Evolutionary conservation across 2,329 filamentous ascomycete species (phyloP).

Genomic region (Myriangium duriaei): DNA sequence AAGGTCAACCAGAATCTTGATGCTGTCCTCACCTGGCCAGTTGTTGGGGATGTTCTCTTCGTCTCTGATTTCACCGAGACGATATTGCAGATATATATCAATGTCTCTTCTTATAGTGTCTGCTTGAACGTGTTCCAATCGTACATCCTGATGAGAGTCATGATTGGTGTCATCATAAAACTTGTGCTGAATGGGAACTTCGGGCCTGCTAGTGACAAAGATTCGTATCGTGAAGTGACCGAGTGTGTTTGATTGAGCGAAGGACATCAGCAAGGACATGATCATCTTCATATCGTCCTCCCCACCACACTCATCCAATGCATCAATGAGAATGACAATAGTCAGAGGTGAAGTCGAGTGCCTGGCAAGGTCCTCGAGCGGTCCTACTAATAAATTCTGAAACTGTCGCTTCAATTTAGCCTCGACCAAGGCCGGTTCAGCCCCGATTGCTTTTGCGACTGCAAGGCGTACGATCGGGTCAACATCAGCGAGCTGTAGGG

Average conservation of each 20-base stretch:
- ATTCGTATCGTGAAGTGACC: slow-evolving; percentile 18
- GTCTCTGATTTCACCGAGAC: slow-evolving; percentile 15
- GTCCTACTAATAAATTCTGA: slow-evolving; percentile 7
- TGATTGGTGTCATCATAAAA: slow-evolving; percentile 23
- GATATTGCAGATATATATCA: slow-evolving; percentile 21
- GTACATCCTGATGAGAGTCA: slow-evolving; percentile 19
- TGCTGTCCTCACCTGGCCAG: slow-evolving; percentile 22
- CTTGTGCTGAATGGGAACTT: slow-evolving; percentile 26
- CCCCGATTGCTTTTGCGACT: slow-evolving; percentile 11
- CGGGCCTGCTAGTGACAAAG: slow-evolving; percentile 34
- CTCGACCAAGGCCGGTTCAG: slow-evolving; percentile 2
- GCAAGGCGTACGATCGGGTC: slow-evolving; percentile 6
- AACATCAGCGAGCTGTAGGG: not conserved
- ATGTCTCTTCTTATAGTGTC: slow-evolving; percentile 28
- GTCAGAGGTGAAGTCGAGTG: too few species aligned
- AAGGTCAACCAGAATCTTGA: slow-evolving; percentile 18
- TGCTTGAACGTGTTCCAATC: slow-evolving; percentile 26
- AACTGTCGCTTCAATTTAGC: slow-evolving; percentile 9
- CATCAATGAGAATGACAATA: slow-evolving; percentile 21
- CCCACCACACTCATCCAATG: slow-evolving; percentile 25
- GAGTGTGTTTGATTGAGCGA: slow-evolving; percentile 12
- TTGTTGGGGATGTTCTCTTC: too few species aligned
- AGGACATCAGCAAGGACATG: slow-evolving; percentile 23
- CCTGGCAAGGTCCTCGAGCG: not conserved
- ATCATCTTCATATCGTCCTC: slow-evolving; percentile 15